phyloP scores from a whole-genome alignment of 1,284 basidiomycete species.

The Pseudomicrostroma phylloplanum region DNA sequence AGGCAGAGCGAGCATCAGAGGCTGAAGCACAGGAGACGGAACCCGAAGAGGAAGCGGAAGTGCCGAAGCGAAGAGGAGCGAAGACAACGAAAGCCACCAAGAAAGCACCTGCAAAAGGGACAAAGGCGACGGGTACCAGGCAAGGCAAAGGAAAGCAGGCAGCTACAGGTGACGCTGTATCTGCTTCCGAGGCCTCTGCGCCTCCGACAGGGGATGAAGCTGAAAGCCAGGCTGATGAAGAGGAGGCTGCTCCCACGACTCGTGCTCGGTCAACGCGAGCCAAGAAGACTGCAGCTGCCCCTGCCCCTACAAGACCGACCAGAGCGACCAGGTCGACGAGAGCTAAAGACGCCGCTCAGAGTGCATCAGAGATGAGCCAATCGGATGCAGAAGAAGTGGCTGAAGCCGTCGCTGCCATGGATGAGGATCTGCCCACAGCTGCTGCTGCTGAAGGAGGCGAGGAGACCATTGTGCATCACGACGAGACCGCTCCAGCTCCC shows the following conservation, averaged over 20 bases:
- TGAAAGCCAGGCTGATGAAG: not conserved
- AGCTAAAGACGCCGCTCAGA: not conserved
- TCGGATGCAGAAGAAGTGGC: not conserved
- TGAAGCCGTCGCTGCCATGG: not conserved
- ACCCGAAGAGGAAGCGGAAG: slow-evolving; percentile 12
- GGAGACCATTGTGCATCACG: not conserved
- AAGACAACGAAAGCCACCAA: slow-evolving; percentile 9
- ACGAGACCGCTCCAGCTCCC: not conserved
- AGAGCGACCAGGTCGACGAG: not conserved
- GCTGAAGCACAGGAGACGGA: slow-evolving; percentile 5
- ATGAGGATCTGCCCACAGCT: not conserved
- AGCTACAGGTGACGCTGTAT: not conserved
- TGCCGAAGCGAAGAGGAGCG: slow-evolving; percentile 14
- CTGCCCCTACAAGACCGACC: too few relatives aligned
- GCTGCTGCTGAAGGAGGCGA: not conserved
- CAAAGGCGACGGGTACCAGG: not conserved
- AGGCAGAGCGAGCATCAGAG: slow-evolving; percentile 1
- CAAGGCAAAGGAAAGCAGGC: not conserved
- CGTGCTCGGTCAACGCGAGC: too few relatives aligned
- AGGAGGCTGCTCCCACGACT: not conserved
- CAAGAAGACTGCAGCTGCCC: too few relatives aligned
- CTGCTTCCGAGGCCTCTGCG: not conserved
- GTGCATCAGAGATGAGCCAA: not conserved
- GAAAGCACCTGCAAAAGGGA: not conserved
- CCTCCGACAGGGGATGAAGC: not conserved